phyloP scores from a whole-genome alignment of 1,139 yeast species.

The Taphrina flavorubra region DNA sequence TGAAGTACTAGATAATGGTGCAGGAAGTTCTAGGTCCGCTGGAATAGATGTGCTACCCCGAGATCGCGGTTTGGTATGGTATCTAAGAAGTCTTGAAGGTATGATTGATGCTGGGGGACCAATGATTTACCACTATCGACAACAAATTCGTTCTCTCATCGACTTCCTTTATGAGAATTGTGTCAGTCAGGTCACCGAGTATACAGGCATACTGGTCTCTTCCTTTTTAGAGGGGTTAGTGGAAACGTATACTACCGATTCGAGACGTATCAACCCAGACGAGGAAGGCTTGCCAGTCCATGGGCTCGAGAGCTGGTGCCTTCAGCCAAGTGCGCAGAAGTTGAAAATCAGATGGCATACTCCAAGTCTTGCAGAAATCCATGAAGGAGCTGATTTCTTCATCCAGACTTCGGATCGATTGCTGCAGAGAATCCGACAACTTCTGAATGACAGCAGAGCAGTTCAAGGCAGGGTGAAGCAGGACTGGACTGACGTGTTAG shows the following conservation, averaged over 20 bases:
- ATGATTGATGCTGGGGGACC: constrained; percentile 71
- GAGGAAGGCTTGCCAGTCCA: constrained; percentile 32
- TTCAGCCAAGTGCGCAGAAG: constrained; percentile 52
- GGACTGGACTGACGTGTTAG: constrained; percentile 40
- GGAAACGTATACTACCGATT: constrained; percentile 50
- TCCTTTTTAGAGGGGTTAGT: constrained; percentile 71
- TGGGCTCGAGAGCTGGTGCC: constrained; percentile 47
- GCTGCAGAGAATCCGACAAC: constrained; percentile 3
- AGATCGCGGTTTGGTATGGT: constrained; percentile 79
- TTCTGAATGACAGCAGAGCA: constrained; percentile 10
- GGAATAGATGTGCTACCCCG: constrained; percentile 73
- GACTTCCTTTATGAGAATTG: constrained; percentile 62
- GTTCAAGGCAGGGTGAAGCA: constrained; percentile 34
- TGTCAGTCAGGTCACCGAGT: constrained; percentile 67
- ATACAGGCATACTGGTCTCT: constrained; percentile 57
- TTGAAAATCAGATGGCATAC: constrained; percentile 74
- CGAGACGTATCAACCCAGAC: constrained; percentile 42
- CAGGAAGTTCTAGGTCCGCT: constrained; percentile 71
- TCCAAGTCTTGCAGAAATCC: constrained; percentile 65
- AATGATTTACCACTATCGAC: constrained; percentile 56
- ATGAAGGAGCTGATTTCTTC: constrained; percentile 63
- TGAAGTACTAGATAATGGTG: constrained; percentile 81
- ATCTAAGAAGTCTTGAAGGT: constrained; percentile 72
- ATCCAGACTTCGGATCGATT: constrained; percentile 48
- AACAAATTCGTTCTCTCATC: constrained; percentile 61